Percentiles rank a stretch among this genome's conserved stretches.
These are phyloP conservation scores for Coniochaeta prunicola DNA, from an alignment of 2,329 filamentous ascomycete genomes.

Conservation along the genomic window DNA sequence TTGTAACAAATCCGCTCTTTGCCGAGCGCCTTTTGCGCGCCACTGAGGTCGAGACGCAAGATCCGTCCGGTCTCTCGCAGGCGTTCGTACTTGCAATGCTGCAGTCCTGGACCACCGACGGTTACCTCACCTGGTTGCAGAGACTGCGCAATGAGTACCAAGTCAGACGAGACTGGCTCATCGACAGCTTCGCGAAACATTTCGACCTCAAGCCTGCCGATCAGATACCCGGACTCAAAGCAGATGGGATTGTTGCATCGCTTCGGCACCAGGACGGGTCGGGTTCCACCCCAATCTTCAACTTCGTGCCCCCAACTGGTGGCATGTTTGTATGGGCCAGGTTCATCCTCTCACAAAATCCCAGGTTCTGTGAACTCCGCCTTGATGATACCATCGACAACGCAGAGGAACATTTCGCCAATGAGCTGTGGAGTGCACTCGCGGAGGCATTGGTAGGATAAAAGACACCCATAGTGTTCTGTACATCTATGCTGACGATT, in stretches of 20 bases:
- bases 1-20: constrained; percentile 69
- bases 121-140: background rate
- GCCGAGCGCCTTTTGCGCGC: constrained; percentile 61
- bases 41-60: constrained; percentile 66
- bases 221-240: background rate
- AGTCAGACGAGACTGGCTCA: background rate
- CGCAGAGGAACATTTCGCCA: too few relatives aligned
- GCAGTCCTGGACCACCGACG: background rate
- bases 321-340: background rate
- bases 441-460: too few relatives aligned
- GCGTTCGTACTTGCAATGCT: background rate
- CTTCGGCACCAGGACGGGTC: background rate
- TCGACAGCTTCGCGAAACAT: background rate
- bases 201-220: background rate
- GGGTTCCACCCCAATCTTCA: background rate
- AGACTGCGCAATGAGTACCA: background rate
- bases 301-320: background rate
- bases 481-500: too few relatives aligned
- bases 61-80: constrained; percentile 79
- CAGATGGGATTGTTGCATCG: background rate
- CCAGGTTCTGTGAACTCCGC: too few relatives aligned
- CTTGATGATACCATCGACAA: too few relatives aligned
- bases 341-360: too few relatives aligned
- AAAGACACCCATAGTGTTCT: too few relatives aligned
- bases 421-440: too few relatives aligned